Base-by-base conservation (phyloP, 2,329 filamentous ascomycete genomes). In the Diaporthe aspalathi region DNA sequence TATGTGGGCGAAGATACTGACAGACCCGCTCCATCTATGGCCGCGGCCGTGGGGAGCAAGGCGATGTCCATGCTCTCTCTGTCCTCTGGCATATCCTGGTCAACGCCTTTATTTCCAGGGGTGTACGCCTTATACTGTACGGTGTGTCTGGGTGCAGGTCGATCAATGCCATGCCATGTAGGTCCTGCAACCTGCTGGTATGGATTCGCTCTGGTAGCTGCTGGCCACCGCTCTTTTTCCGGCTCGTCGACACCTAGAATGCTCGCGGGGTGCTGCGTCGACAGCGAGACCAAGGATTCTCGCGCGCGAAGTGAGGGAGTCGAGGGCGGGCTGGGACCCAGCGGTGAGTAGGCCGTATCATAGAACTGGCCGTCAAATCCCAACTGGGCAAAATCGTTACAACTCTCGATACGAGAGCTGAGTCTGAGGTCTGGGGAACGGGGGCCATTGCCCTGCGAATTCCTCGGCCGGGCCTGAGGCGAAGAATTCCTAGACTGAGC, bases 291-390 rank as follows among this genome's bases (percentile, higher is more conserved):
- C 67, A 84, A 77, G 17, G 83, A 83, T 66, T 81, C 80, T 24
- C 80, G 81, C 17, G 78, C 79, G 9, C 79, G 79, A 38, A 82
- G 72, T 6, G 45, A 67, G n/a, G 71, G 72, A 53, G 38, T 49
- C 5, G 45, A 47, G 14, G 71, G 47, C 14, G 54, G 53, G 24
- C 53, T 45, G 5, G 43, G 32, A 12, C 29, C n/a, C 20, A 7
- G 3, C 9, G 54, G 49, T 12, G 71, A 60, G 22, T 71, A 62
- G 60, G 73, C 70, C 2, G 77, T 79, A 68, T 91, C 91, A 73
- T 91, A 89, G 69, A 90, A 89, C 77, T 95, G 97, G 43, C 73
- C 75, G 27, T 75, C 77, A 38, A 76, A 77, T 68, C 79, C 77
- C 49, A 76, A 76, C 71, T 79, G 77, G 52, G 75, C 72, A 32